These are phyloP conservation scores for Carex myosuroides DNA, from an alignment of 176 grass and related monocot genomes.

Conservation along the genomic window DNA sequence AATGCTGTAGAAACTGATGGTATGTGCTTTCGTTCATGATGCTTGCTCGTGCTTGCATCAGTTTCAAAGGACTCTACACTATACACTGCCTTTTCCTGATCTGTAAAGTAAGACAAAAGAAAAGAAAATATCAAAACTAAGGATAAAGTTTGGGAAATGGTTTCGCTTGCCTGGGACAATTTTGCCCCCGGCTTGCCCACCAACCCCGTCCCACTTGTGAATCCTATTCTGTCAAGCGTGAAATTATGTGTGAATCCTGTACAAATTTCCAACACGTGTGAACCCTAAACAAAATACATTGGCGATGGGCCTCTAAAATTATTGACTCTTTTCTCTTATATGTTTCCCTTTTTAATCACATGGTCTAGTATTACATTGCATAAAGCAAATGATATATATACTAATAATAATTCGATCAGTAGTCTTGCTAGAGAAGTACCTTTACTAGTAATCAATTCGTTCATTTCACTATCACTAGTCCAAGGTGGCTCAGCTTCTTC, in stretches of 20 bases:
- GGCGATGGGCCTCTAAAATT: background rate
- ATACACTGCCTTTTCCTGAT: background rate
- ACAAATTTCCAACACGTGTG: background rate
- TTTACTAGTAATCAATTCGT: constrained; percentile 32
- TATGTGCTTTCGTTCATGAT: constrained; percentile 56
- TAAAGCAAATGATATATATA: background rate
- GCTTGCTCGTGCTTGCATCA: background rate
- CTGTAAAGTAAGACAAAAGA: background rate
- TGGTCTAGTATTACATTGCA: too few relatives aligned
- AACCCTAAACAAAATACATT: background rate
- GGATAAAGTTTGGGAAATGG: background rate
- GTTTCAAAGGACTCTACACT: constrained; percentile 15
- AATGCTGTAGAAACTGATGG: constrained; percentile 88
- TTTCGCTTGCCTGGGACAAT: background rate
- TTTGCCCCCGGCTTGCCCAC: too few relatives aligned
- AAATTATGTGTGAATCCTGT: background rate
- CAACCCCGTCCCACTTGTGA: background rate
- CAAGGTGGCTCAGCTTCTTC: constrained; percentile 21
- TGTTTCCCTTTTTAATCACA: too few relatives aligned
- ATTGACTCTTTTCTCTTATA: background rate
- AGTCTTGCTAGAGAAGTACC: constrained; percentile 24
- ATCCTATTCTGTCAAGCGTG: background rate
- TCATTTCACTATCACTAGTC: constrained; percentile 38
- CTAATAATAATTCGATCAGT: background rate
- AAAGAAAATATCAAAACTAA: background rate